phyloP scores from a whole-genome alignment of 768 basidiomycete species.

The Lactifluus volemus region DNA sequence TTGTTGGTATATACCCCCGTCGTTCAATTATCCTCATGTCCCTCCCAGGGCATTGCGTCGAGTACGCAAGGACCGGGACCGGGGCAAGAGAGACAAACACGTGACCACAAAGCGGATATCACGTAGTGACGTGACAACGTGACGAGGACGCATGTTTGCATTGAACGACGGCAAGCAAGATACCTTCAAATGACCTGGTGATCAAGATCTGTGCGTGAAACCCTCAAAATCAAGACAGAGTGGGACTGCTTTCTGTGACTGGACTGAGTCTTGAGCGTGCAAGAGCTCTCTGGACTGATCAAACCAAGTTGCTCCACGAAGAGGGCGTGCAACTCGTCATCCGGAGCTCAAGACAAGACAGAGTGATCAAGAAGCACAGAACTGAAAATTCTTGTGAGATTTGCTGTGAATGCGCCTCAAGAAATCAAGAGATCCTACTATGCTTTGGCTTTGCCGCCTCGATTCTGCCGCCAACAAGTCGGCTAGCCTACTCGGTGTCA shows the following conservation, averaged over 20 bases:
- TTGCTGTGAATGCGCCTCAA: constrained; percentile 10
- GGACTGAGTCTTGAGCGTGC: constrained; percentile 10
- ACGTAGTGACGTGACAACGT: constrained; percentile 16
- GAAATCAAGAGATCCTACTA: constrained; percentile 2
- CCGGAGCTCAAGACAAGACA: constrained; percentile 11
- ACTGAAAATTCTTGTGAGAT: constrained; percentile 4
- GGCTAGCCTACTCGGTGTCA: background rate
- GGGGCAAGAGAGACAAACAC: background rate
- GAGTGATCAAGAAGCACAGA: constrained; percentile 15
- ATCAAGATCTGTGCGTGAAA: constrained; percentile 10
- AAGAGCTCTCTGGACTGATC: constrained; percentile 8
- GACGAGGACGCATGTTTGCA: constrained; percentile 11
- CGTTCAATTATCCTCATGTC: constrained; percentile 1
- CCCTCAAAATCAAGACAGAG: background rate
- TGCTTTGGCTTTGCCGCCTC: constrained; percentile 14
- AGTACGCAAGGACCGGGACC: background rate
- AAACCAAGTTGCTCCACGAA: constrained; percentile 3
- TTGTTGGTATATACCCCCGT: background rate
- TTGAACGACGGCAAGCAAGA: constrained; percentile 15
- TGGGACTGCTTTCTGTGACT: constrained; percentile 11
- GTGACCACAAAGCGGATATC: constrained; percentile 12
- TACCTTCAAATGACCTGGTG: constrained; percentile 11
- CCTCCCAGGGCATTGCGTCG: background rate
- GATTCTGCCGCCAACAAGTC: constrained; percentile 5
- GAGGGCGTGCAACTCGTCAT: constrained; percentile 3